Base-by-base conservation (phyloP, 176 grass and related monocot species). In the Canna indica region DNA sequence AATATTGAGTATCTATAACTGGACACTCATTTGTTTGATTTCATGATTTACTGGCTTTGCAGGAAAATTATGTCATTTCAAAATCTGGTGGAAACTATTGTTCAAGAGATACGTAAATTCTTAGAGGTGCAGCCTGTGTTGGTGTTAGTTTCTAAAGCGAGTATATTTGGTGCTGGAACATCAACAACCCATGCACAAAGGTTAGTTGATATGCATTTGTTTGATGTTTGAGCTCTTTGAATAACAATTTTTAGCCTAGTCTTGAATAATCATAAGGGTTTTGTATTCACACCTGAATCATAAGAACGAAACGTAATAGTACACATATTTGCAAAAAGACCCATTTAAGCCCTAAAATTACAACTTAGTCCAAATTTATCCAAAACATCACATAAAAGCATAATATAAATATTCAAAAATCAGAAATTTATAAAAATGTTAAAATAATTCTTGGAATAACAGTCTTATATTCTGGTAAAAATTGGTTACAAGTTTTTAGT, bases 81-180 rank as follows among this genome's bases (percentile, higher is more conserved):
- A 71, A 85, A 64, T 68, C 46, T 79, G 69, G 54, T 73, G 11
- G 86, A 90, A 92, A 78, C 59, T 74, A 73, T 90, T 77, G 84
- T 97, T 70, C 68, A 97, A 22, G 82, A 90, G 74, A 79, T 90
- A 73, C 79, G 39, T 67, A 83, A 68, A 56, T 54, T 97, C 72
- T 87, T 92, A 33, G 71, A 79, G 68, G 73, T 83, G 85, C 88
- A 92, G 73, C 84, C 89, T 83, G 67, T 85, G 72, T 78, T 97
- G 75, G 83, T 97, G 54, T 72, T 97, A 78, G 82, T 83, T 61
- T 87, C 93, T 56, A 97, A 97, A 75, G 62, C 82, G 70, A 69
- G 81, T 66, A 20, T 83, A 76, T 92, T 83, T 83, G 76, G 70
- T 57, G 76, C 70, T 76, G 70, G 81, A 69, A 47, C 78, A 64